Evolutionary conservation across 2,329 filamentous ascomycete species (phyloP).

Genomic region (Clonostachys chloroleuca): DNA sequence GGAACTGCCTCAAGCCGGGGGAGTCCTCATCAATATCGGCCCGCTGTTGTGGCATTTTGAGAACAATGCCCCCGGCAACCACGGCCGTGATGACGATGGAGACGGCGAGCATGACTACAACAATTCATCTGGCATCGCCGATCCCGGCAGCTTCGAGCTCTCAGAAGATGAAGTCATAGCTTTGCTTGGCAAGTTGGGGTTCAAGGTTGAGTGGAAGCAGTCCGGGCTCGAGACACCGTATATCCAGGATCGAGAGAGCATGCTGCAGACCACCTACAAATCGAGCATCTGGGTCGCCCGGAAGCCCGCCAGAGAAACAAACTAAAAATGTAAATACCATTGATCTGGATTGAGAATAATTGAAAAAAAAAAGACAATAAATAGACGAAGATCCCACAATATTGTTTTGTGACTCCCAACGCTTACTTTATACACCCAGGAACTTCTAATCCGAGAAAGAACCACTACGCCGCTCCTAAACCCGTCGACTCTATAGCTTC

Average conservation of each 20-base stretch:
- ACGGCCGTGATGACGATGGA: constrained; percentile 45
- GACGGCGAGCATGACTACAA: constrained; percentile 44
- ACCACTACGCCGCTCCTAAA: no score
- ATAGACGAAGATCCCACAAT: not conserved
- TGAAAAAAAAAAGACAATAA: not conserved
- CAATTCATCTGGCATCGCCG: constrained; percentile 67
- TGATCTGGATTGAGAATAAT: no score
- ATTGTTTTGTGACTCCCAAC: no score
- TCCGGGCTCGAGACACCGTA: constrained; percentile 69
- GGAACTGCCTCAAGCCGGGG: constrained; percentile 73
- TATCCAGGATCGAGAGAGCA: constrained; percentile 78
- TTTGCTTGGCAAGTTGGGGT: constrained; percentile 72
- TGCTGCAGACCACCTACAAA: constrained; percentile 79
- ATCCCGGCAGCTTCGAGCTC: constrained; percentile 87
- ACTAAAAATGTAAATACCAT: not conserved
- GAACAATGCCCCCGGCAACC: constrained; percentile 59
- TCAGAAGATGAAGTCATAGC: constrained; percentile 82
- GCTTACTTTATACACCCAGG: no score
- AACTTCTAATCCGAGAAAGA: no score
- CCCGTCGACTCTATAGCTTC: constrained; percentile 29
- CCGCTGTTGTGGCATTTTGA: constrained; percentile 96
- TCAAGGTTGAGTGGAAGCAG: constrained; percentile 63
- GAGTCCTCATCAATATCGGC: constrained; percentile 84
- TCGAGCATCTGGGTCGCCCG: constrained; percentile 83
- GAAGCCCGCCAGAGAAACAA: constrained; percentile 42